phyloP scores from a whole-genome alignment of 2,329 filamentous ascomycete genomes.

The Fusarium acutatum region DNA sequence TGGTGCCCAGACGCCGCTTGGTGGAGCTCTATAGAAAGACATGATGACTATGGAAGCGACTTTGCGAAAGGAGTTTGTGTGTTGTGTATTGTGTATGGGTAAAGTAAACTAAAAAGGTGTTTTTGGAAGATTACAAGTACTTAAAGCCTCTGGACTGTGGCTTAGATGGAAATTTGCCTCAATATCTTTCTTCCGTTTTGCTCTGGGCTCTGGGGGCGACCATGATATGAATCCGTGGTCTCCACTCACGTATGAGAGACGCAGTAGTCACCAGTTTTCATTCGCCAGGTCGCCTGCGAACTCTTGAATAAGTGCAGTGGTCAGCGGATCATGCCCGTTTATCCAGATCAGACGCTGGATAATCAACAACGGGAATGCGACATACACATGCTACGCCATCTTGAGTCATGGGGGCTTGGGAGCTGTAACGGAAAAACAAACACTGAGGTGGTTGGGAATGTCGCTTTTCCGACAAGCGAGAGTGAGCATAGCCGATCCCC shows the following conservation, averaged over 20 bases:
- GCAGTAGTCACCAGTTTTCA: not conserved
- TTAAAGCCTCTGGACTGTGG: constrained; percentile 13
- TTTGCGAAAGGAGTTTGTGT: not conserved
- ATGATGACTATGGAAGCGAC: not conserved
- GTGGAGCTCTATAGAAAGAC: constrained; percentile 29
- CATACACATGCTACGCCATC: not conserved
- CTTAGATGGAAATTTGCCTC: not conserved
- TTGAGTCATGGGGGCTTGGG: too few relatives aligned
- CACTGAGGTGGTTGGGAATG: not conserved
- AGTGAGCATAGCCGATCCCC: constrained; percentile 9
- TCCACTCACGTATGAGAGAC: not conserved
- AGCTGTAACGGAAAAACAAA: not conserved
- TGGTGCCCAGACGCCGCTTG: constrained; percentile 59
- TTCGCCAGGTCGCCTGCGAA: not conserved
- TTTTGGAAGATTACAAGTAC: constrained; percentile 15
- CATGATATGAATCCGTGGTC: not conserved
- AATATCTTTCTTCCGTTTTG: not conserved
- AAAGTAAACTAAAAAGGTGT: not conserved
- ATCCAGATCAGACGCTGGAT: not conserved
- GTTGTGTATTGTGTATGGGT: not conserved
- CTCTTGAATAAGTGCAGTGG: not conserved
- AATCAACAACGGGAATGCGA: not conserved
- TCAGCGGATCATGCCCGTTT: not conserved
- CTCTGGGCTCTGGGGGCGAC: not conserved
- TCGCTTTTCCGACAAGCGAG: constrained; percentile 9